Conservation (phyloP, 2,329 filamentous ascomycete genomes). For the Didymella segeticola region DNA sequence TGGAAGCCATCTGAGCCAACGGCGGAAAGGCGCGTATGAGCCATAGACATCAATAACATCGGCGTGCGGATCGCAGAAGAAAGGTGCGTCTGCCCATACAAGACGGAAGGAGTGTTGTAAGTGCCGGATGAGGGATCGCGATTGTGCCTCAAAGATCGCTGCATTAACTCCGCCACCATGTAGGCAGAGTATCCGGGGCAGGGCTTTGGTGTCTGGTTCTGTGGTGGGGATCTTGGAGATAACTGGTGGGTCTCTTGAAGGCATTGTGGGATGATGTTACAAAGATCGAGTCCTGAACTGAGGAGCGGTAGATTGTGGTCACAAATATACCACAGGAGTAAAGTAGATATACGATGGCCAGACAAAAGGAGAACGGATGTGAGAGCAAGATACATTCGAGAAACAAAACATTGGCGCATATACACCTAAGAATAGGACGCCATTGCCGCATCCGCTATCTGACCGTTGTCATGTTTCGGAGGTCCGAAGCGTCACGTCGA, state of each 20-base stretch:
- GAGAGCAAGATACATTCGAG: not conserved
- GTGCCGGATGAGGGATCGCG: constrained; percentile 61
- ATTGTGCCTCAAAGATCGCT: constrained; percentile 72
- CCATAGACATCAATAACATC: constrained; percentile 71
- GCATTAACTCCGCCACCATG: constrained; percentile 79
- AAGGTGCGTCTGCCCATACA: constrained; percentile 75
- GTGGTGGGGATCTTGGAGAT: constrained; percentile 33
- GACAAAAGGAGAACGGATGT: not conserved
- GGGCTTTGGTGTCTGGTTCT: constrained; percentile 33
- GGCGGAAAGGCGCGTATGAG: constrained; percentile 68
- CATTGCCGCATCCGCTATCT: constrained; percentile 6
- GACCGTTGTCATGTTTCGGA: constrained; percentile 1
- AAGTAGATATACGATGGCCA: not conserved
- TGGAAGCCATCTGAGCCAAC: constrained; percentile 69
- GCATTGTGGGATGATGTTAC: not conserved
- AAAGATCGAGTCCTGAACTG: not conserved
- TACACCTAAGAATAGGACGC: constrained; percentile 15
- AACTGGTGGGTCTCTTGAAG: constrained; percentile 5
- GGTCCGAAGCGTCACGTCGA: constrained; percentile 3
- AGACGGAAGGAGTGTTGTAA: constrained; percentile 69
- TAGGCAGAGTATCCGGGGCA: constrained; percentile 78
- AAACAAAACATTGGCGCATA: constrained; percentile 1
- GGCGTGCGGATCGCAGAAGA: constrained; percentile 65
- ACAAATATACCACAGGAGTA: not conserved
- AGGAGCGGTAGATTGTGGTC: not conserved